Evolutionary conservation across 202 grass and related monocot genomes (phyloP).

Genomic region (Schoenoplectus tabernaemontani): DNA sequence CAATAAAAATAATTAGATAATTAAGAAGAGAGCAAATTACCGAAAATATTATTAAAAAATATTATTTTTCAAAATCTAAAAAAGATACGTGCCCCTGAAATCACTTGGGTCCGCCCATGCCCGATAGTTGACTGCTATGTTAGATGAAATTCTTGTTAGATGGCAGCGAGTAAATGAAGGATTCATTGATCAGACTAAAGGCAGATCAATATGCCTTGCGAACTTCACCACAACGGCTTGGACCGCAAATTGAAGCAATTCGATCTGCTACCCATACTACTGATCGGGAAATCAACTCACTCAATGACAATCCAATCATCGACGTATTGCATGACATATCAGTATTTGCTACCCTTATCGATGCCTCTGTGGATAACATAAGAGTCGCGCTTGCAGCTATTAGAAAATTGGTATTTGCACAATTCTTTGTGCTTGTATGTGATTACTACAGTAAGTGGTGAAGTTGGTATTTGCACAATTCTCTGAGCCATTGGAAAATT

Average conservation of each 20-base stretch:
- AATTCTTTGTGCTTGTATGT: constrained; percentile 31
- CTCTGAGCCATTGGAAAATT: no score
- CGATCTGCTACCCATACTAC: not conserved
- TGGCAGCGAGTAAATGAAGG: constrained; percentile 75
- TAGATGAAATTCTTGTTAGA: constrained; percentile 63
- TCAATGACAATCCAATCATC: not conserved
- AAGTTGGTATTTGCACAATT: no score
- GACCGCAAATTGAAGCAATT: constrained; percentile 33
- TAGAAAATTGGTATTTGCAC: constrained; percentile 31
- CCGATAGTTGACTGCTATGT: no score
- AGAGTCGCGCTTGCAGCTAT: constrained; percentile 25
- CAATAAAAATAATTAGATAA: no score
- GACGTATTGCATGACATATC: not conserved
- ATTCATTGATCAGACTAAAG: constrained; percentile 45
- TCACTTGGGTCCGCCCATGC: no score
- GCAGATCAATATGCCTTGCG: constrained; percentile 46
- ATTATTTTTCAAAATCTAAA: no score
- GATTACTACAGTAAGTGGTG: constrained; percentile 24
- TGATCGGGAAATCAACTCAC: not conserved
- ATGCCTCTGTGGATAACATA: constrained; percentile 32
- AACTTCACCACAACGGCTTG: constrained; percentile 48
- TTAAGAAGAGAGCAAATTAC: no score
- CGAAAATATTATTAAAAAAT: no score
- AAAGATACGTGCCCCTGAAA: no score
- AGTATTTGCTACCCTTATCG: constrained; percentile 21